Evolutionary conservation across 345 rosid species (phyloP).

Genomic region (Gossypium anomalum): DNA sequence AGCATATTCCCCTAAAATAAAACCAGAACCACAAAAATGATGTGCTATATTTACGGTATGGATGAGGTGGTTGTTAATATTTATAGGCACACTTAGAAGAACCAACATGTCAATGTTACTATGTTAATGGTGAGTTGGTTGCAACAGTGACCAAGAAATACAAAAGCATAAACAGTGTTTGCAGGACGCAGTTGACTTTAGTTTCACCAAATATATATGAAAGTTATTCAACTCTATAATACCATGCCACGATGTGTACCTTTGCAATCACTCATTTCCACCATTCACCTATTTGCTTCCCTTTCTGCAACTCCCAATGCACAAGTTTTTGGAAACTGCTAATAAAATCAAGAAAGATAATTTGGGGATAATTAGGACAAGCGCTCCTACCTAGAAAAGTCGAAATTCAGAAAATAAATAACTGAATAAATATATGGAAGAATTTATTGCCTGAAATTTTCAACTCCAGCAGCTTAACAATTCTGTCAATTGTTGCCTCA

Average conservation of each 20-base stretch:
- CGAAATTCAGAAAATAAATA: slow-evolving; percentile 17
- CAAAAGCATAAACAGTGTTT: background rate
- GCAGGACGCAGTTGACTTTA: background rate
- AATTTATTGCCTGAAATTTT: slow-evolving; percentile 78
- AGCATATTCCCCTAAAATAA: slow-evolving; percentile 47
- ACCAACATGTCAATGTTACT: slow-evolving; percentile 3
- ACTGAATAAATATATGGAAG: slow-evolving; percentile 6
- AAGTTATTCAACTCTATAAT: slow-evolving; percentile 11
- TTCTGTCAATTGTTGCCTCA: slow-evolving; percentile 87
- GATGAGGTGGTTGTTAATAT: background rate
- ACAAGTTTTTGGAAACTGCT: slow-evolving; percentile 91
- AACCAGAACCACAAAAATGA: slow-evolving; percentile 3
- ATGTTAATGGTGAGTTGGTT: background rate
- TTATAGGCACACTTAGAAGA: background rate
- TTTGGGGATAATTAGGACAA: slow-evolving; percentile 88
- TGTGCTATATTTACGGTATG: slow-evolving; percentile 9
- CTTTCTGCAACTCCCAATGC: slow-evolving; percentile 93
- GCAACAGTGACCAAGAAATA: background rate
- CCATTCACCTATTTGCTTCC: slow-evolving; percentile 98
- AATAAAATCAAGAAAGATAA: slow-evolving; percentile 88
- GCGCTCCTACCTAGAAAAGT: slow-evolving; percentile 54
- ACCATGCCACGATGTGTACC: slow-evolving; percentile 40
- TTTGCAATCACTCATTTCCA: slow-evolving; percentile 78
- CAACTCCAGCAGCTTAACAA: slow-evolving; percentile 82
- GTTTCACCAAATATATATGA: background rate